Percentiles rank a stretch among this genome's conserved stretches.
Conservation (phyloP, 768 basidiomycete species). For the Kwoniella sp. region DNA sequence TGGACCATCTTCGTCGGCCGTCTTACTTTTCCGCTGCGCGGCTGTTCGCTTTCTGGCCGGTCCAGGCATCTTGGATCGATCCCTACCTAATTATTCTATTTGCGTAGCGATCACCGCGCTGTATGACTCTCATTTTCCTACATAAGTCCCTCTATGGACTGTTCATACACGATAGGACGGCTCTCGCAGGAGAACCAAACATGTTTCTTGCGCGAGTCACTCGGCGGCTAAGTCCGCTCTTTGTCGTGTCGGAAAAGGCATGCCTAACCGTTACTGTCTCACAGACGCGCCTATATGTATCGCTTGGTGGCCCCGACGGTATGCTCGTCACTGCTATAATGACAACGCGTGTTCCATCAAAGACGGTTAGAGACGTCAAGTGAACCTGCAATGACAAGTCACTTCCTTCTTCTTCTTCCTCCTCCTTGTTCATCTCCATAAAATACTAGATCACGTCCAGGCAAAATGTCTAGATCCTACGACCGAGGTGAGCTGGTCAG, state of each 20-base stretch:
- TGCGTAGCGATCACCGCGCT: no score
- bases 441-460: background rate
- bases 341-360: conserved; percentile 9
- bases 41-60: conserved; percentile 21
- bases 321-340: no score
- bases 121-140: background rate
- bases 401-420: background rate
- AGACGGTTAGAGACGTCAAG: no score
- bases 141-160: no score
- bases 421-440: background rate
- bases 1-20: conserved; percentile 3
- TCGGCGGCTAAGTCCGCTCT: no score
- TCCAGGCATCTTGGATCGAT: background rate
- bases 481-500: conserved; percentile 73
- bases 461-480: conserved; percentile 76
- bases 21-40: conserved; percentile 23
- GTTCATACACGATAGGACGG: no score
- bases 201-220: background rate
- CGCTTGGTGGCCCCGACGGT: conserved; percentile 10
- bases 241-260: no score
- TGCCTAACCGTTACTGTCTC: background rate
- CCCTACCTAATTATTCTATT: background rate
- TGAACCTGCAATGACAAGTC: no score
- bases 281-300: background rate
- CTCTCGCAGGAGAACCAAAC: no score